These are phyloP conservation scores for Saprolegnia diclina DNA, from an alignment of 352 stramenopile species.

Conservation along the genomic window DNA sequence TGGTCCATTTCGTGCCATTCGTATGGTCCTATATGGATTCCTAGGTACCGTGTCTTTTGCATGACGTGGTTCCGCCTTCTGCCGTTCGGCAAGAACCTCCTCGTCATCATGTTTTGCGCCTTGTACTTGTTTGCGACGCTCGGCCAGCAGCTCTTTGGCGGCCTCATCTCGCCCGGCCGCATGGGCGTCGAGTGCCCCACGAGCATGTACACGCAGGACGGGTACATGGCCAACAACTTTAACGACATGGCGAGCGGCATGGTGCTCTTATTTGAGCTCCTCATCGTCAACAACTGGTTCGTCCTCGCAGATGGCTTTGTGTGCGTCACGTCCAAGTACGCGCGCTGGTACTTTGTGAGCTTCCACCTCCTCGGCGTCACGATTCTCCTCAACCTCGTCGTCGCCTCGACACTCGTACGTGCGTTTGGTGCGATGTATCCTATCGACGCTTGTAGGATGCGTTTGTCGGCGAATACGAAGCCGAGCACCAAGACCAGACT, in stretches of 20 bases:
- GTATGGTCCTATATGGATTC: background rate
- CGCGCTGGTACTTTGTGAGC: constrained; percentile 60
- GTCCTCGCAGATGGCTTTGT: constrained; percentile 59
- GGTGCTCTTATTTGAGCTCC: constrained; percentile 59
- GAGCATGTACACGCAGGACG: constrained; percentile 26
- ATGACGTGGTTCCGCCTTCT: constrained; percentile 27
- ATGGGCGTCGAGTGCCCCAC: background rate
- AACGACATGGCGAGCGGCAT: constrained; percentile 61
- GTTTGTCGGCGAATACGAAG: constrained; percentile 28
- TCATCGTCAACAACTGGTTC: constrained; percentile 80
- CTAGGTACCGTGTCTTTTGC: constrained; percentile 26
- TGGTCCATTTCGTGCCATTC: background rate
- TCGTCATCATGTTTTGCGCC: constrained; percentile 29
- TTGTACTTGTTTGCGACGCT: constrained; percentile 36
- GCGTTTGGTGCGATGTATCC: background rate
- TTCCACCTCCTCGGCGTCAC: constrained; percentile 69
- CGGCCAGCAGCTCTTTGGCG: constrained; percentile 29
- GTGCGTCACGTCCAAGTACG: constrained; percentile 50
- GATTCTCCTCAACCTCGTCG: constrained; percentile 63
- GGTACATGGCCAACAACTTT: constrained; percentile 78
- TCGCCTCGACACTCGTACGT: constrained; percentile 37
- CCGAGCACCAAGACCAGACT: constrained; percentile 4
- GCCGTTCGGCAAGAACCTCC: constrained; percentile 28
- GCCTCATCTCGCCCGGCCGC: constrained; percentile 19
- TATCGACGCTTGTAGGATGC: constrained; percentile 8